Base-by-base conservation (phyloP, 225 moss, liverwort and hornwort genomes). In the Straminergon stramineum region DNA sequence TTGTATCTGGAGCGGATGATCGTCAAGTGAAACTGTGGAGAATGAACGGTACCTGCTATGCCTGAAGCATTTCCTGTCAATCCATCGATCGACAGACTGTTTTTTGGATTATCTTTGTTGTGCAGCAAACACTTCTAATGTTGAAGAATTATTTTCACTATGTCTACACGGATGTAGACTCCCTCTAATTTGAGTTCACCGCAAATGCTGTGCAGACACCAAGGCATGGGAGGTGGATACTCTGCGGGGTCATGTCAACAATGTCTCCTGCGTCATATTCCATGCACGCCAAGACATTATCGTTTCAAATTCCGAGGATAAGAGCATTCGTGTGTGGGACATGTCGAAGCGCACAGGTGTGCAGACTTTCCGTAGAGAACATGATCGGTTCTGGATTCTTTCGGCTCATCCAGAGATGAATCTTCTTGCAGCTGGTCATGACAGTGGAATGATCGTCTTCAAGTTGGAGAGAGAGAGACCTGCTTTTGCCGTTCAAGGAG, bases 141-240 rank as follows among this genome's bases (percentile, higher is more conserved):
- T 82, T 60, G 76, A 37, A 51, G 20, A 53, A 19, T 13, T 52
- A 39, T 76, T 75, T 79, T 84, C 56, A 34, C 77, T 70, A 10
- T 63, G 35, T 65, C 41, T 28, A 43, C 61, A 52, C 82, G 64
- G 77, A 70, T 79, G 5, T 69, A n/a, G 60, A n/a, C 53, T 87
- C 60, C 20, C 64, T 79, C 16, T 84, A 82, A 41, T 66, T 89
- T 74, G 53, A 56, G 45, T 68, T 83, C 18, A 87, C 53, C 55
- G 24, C 17, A 39, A 73, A 60, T 90, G 45, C 63, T 83, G 34
- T 86, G 87, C 94, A 99, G 97, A 98, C 75, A 98, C 97, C 31
- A 98, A 97, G 91, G 97, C 98, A 57, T 98, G 98, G 98, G 98
- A 98, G 93, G 98, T 99, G 89, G 98, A 99, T 75, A 99, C 98